Evolutionary conservation across 768 basidiomycete genomes (phyloP).

Genomic region (Tulasnella sp.): DNA sequence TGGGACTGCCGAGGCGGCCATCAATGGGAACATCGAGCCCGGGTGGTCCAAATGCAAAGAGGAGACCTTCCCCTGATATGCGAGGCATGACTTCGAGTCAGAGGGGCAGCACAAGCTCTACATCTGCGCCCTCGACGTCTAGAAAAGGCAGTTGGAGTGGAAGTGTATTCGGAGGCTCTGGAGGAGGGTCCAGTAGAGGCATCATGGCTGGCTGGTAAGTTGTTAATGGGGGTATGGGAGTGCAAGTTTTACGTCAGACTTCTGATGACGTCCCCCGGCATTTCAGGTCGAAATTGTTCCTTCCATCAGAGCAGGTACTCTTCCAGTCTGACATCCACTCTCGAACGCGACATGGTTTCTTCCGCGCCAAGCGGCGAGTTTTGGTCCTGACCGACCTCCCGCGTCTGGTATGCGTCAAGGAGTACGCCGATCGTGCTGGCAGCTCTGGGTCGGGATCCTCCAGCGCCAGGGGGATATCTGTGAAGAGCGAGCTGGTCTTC

Average conservation of each 20-base stretch:
- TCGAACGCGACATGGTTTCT: slow-evolving; percentile 7
- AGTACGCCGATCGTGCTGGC: background rate
- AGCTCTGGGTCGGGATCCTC: background rate
- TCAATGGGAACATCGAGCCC: background rate
- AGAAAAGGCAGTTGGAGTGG: slow-evolving; percentile 9
- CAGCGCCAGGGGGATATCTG: background rate
- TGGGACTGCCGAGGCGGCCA: background rate
- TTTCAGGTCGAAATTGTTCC: slow-evolving; percentile 7
- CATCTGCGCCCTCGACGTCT: background rate
- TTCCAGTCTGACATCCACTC: slow-evolving; percentile 6
- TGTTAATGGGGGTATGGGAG: too few species aligned
- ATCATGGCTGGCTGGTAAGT: slow-evolving; percentile 3
- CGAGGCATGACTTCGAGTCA: background rate
- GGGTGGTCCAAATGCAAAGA: background rate
- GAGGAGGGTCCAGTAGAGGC: background rate
- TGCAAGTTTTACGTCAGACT: too few species aligned
- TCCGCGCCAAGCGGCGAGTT: slow-evolving; percentile 12
- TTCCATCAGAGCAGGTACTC: slow-evolving; percentile 8
- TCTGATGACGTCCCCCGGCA: background rate
- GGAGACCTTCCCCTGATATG: slow-evolving; percentile 1
- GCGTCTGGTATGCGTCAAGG: slow-evolving; percentile 13
- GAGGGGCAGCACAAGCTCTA: background rate
- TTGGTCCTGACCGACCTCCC: slow-evolving; percentile 15
- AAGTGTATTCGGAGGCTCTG: background rate
- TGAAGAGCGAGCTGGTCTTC: slow-evolving; percentile 11